Conservation (phyloP, 768 basidiomycete species). For the Hypholoma sublateritium region DNA sequence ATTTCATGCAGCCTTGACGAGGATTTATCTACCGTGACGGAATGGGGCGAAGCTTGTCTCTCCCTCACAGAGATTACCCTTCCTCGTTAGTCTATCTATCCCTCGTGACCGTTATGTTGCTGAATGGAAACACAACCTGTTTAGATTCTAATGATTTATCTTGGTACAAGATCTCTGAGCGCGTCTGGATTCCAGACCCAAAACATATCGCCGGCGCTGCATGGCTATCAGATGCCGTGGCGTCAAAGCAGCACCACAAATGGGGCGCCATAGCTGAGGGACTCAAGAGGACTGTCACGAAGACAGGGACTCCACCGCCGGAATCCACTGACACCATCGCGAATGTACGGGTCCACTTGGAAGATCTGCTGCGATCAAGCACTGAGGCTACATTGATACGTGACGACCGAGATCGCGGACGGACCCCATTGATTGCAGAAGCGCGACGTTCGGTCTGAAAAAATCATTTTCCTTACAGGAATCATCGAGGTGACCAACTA, state of each 20-base stretch:
- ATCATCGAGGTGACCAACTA: too few relatives aligned
- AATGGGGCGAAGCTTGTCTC: conserved; percentile 36
- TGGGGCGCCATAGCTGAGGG: conserved; percentile 21
- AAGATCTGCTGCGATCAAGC: conserved; percentile 1
- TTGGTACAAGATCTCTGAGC: conserved; percentile 23
- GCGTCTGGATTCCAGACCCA: conserved; percentile 29
- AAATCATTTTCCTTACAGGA: too few relatives aligned
- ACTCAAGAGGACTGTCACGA: neutral
- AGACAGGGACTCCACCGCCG: neutral
- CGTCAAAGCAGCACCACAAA: conserved; percentile 19
- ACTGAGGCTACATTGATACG: neutral
- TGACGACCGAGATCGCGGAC: neutral
- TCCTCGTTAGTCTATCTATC: conserved; percentile 28
- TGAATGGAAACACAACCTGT: neutral
- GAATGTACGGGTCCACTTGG: conserved; percentile 5
- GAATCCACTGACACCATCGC: conserved; percentile 8
- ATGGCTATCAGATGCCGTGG: conserved; percentile 25
- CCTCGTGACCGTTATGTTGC: neutral
- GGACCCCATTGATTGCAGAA: neutral
- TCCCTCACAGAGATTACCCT: conserved; percentile 34
- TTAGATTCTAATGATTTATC: conserved; percentile 25
- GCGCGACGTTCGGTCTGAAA: too few relatives aligned
- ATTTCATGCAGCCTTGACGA: conserved; percentile 29
- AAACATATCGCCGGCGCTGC: conserved; percentile 15
- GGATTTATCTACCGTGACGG: conserved; percentile 34